Conservation (phyloP, 805 yeast species). For the Wickerhamiella australiensis region DNA sequence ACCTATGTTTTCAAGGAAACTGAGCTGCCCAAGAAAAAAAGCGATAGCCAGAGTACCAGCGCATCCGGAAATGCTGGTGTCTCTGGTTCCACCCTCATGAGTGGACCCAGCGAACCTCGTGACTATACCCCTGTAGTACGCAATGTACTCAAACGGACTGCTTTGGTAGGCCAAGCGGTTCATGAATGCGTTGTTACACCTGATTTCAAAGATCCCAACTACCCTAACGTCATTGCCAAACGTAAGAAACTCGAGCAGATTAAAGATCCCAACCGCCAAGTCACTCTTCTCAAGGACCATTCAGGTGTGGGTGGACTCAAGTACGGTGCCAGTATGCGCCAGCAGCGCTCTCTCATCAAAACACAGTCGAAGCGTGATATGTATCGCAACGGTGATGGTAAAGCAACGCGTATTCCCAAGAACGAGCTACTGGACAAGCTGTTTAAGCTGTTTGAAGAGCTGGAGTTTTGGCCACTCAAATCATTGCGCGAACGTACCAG, state of each 20-base stretch:
- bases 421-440: conserved; percentile 79
- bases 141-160: conserved; percentile 68
- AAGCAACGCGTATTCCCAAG: conserved; percentile 89
- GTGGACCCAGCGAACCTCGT: conserved; percentile 8
- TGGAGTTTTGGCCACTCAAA: conserved; percentile 92
- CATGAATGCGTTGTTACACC: conserved; percentile 91
- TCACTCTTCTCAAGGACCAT: conserved; percentile 59
- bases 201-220: conserved; percentile 57
- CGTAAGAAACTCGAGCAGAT: conserved; percentile 38
- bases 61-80: no score
- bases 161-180: conserved; percentile 71
- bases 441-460: conserved; percentile 83
- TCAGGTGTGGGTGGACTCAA: conserved; percentile 54
- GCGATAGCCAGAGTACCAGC: background rate
- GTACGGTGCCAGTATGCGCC: conserved; percentile 26
- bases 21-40: conserved; percentile 39
- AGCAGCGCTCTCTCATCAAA: conserved; percentile 22
- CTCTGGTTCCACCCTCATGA: background rate
- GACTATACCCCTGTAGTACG: conserved; percentile 13
- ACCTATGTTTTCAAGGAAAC: conserved; percentile 82
- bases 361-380: conserved; percentile 25
- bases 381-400: conserved; percentile 46
- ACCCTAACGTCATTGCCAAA: conserved; percentile 48
- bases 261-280: conserved; percentile 37
- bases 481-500: conserved; percentile 86